Evolutionary conservation across 371 early-diverging fungal species (phyloP).

Genomic region (Syncephalis fuscata): DNA sequence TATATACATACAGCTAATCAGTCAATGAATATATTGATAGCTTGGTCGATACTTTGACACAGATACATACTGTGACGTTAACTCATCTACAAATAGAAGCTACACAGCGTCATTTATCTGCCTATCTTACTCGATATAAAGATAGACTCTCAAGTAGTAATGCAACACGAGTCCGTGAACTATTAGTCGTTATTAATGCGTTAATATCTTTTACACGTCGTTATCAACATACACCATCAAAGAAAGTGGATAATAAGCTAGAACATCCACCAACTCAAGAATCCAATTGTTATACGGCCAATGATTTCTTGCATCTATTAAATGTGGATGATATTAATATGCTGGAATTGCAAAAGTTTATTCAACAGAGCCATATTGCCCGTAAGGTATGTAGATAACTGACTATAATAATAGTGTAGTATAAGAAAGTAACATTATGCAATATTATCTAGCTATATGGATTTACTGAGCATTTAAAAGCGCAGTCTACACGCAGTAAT

Average conservation of each 20-base stretch:
- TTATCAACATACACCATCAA: no score
- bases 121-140: slow-evolving; percentile 55
- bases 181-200: slow-evolving; percentile 25
- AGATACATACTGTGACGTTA: slow-evolving; percentile 33
- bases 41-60: slow-evolving; percentile 49
- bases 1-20: neutral
- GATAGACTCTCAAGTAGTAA: slow-evolving; percentile 54
- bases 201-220: slow-evolving; percentile 3
- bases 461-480: neutral
- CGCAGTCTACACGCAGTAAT: no score
- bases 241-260: no score
- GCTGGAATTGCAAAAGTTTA: slow-evolving; percentile 56
- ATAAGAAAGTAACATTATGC: no score
- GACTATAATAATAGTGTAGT: no score
- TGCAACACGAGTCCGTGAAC: slow-evolving; percentile 56
- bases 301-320: slow-evolving; percentile 49
- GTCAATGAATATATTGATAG: neutral
- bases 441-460: neutral
- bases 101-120: slow-evolving; percentile 31
- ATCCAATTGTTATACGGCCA: slow-evolving; percentile 12
- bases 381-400: slow-evolving; percentile 23
- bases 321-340: slow-evolving; percentile 74
- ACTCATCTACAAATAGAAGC: slow-evolving; percentile 22
- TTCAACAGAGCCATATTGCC: slow-evolving; percentile 54
- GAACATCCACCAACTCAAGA: no score